These are phyloP conservation scores for Diaporthe sp. DNA, from an alignment of 2,329 filamentous ascomycete genomes.

Conservation along the genomic window DNA sequence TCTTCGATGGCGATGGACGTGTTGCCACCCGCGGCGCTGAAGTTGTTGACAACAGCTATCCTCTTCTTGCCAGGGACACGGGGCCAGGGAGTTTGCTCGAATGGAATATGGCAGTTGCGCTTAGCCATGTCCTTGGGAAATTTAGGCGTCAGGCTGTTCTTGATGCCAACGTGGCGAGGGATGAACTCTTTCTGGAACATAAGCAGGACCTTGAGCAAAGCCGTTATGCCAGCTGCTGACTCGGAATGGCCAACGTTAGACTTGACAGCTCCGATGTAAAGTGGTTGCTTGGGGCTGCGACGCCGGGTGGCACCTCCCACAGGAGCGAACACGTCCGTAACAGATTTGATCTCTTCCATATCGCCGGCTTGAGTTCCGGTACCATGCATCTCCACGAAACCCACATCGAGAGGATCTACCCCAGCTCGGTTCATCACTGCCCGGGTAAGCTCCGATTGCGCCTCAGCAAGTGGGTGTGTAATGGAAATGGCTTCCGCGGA, in stretches of 20 bases:
- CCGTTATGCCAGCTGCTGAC: conserved; percentile 56
- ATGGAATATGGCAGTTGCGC: background rate
- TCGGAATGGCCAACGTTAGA: conserved; percentile 66
- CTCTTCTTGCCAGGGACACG: background rate
- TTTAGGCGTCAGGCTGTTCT: conserved; percentile 46
- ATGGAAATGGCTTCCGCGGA: conserved; percentile 79
- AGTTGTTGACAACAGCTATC: conserved; percentile 22
- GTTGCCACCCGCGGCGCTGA: conserved; percentile 31
- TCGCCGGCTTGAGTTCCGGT: conserved; percentile 81
- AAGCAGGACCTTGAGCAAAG: conserved; percentile 63
- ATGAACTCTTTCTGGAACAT: conserved; percentile 63
- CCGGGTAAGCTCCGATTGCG: conserved; percentile 72
- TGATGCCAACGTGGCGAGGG: conserved; percentile 64
- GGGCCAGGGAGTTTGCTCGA: background rate
- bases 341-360: conserved; percentile 73
- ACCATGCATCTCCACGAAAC: conserved; percentile 78
- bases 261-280: conserved; percentile 52
- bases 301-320: conserved; percentile 53
- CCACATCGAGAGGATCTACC: conserved; percentile 67
- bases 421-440: conserved; percentile 69
- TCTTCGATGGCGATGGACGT: conserved; percentile 17
- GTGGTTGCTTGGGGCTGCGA: conserved; percentile 58
- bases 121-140: conserved; percentile 15
- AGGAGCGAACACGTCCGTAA: conserved; percentile 71
- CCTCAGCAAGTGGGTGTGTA: conserved; percentile 76